These are phyloP conservation scores for Globisporangium okanoganense DNA, from an alignment of 352 stramenopile species.

Conservation along the genomic window DNA sequence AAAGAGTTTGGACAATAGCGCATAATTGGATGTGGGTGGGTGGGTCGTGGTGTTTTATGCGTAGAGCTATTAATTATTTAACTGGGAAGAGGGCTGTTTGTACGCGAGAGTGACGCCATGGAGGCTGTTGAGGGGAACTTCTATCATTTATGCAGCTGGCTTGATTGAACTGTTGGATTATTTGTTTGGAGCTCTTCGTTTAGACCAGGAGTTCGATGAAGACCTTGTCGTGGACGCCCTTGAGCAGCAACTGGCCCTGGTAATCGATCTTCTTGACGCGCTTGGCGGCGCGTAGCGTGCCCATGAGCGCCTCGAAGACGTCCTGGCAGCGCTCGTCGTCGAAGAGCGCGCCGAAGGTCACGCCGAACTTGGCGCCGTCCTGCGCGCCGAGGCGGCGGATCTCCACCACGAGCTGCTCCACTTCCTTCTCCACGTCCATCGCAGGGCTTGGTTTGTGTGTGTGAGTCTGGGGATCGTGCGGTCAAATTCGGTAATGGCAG, in stretches of 20 bases:
- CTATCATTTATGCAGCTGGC: neutral
- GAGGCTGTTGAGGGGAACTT: neutral
- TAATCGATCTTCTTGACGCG: constrained; percentile 75
- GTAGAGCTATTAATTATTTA: constrained; percentile 10
- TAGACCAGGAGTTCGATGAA: constrained; percentile 63
- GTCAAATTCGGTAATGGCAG: neutral
- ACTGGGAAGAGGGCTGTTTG: constrained; percentile 5
- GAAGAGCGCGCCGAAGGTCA: constrained; percentile 79
- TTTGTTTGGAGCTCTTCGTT: too few species aligned
- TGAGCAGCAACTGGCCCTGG: constrained; percentile 77
- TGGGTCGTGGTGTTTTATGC: neutral
- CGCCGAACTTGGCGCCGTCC: constrained; percentile 44
- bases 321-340: constrained; percentile 80
- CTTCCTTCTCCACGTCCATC: constrained; percentile 74
- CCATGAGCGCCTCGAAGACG: constrained; percentile 78
- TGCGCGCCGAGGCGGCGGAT: constrained; percentile 61
- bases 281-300: constrained; percentile 78
- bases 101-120: neutral
- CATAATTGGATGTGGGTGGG: too few species aligned
- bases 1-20: neutral
- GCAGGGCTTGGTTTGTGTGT: neutral
- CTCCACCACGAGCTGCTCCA: constrained; percentile 62
- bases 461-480: neutral
- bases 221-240: constrained; percentile 76
- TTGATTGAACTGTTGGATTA: too few species aligned